Conservation (phyloP, 2,329 filamentous ascomycete genomes). For the Diaporthe capsici region DNA sequence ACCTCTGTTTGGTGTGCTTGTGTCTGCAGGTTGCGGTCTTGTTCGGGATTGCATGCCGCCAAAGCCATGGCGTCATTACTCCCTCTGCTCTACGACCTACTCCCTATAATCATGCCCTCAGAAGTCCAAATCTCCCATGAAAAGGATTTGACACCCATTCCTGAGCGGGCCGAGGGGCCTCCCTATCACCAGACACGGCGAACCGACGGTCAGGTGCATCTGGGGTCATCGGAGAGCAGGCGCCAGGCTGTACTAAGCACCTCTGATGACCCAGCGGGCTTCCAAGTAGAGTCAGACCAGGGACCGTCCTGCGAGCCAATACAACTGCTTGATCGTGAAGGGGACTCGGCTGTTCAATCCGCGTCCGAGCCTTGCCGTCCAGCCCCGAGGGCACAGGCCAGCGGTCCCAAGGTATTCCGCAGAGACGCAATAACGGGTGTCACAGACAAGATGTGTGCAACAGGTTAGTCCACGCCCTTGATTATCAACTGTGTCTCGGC, state of each 20-base stretch:
- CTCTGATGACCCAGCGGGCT: constrained; percentile 10
- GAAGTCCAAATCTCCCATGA: constrained; percentile 70
- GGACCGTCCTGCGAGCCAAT: constrained; percentile 55
- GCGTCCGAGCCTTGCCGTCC: background rate
- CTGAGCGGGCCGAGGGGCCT: constrained; percentile 31
- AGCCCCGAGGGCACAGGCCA: constrained; percentile 47
- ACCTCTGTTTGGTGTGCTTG: background rate
- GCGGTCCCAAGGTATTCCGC: constrained; percentile 52
- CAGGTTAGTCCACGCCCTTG: constrained; percentile 60
- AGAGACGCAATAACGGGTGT: constrained; percentile 73
- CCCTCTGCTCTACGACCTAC: constrained; percentile 69
- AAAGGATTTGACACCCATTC: constrained; percentile 21
- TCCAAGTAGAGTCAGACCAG: constrained; percentile 2
- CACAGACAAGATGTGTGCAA: constrained; percentile 76
- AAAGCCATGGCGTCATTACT: constrained; percentile 65
- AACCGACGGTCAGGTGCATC: constrained; percentile 34
- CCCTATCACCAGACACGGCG: constrained; percentile 20
- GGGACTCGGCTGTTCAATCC: background rate
- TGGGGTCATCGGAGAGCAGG: constrained; percentile 42
- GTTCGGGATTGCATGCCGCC: background rate
- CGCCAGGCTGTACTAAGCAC: background rate
- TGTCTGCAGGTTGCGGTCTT: background rate
- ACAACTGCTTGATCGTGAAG: constrained; percentile 38
- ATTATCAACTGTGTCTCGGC: background rate
- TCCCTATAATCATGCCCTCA: constrained; percentile 71